Evolutionary conservation across 768 basidiomycete genomes (phyloP), one percentile per base, ranked within the genome.

Genomic region (Porphyrellus cyaneotinctus): DNA sequence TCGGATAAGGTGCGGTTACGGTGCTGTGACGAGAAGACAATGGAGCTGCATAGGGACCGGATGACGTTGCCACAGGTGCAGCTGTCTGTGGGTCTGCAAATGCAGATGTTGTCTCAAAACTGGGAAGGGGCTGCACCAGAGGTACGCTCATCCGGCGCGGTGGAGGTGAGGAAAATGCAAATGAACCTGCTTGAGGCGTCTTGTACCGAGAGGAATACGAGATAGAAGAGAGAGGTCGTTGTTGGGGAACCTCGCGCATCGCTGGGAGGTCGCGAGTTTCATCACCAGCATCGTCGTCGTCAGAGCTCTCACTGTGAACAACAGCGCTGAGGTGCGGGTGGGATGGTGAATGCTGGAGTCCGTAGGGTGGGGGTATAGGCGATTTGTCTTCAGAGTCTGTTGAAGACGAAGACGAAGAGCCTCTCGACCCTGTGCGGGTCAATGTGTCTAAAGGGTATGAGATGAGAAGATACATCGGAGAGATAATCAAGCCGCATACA

Each of bases 121-220:
- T 72, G 9, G 88, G 87, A 47, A 81, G 75, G 4, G 89, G 90
- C 64, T 92, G 90, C n/a, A 74, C 76, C 14, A 77, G 70, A 7
- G 88, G 87, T 17, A 87, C 67, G 42, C 69, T 67, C 30, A 44
- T 51, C 22, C 73, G 74, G 2, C 70, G 73, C 17, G 71, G 54
- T 37, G 78, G 78, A 23, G 82, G 78, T 7, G 82, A 76, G 5
- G 85, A 81, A 63, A 83, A 72, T 17, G 80, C 74, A 12, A 81
- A 67, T 15, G 87, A 84, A 35, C 81, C 78, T 14, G 80, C 77
- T 63, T 84, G 75, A 8, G 90, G 91, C 28, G 90, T 91, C 49
- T 84, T 88, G 64, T 92, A 91, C 43, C 84, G 80, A 2, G 87
- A 85, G 2, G 91, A 91, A 43, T 85, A 65, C 30, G 64, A 65